These are phyloP conservation scores for Carnegiea gigantea DNA, from an alignment of 179 eudicot genomes.

Conservation along the genomic window DNA sequence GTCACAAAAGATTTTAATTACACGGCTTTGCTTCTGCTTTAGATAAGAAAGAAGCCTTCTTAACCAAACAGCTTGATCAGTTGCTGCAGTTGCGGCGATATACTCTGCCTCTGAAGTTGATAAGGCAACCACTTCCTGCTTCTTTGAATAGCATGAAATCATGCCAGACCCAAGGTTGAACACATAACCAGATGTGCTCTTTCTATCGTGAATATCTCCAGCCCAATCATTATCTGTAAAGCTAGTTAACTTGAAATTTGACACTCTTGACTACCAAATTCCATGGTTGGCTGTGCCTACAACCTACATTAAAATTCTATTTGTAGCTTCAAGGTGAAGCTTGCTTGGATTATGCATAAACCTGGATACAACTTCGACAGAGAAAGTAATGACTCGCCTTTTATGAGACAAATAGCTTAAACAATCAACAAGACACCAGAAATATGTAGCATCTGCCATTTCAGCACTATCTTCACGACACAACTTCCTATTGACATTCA, in stretches of 20 bases:
- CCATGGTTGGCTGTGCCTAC: too few relatives aligned
- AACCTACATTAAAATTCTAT: too few relatives aligned
- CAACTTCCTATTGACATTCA: too few relatives aligned
- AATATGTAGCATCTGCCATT: not conserved
- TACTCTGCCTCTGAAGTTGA: not conserved
- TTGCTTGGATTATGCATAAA: too few relatives aligned
- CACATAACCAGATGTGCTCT: not conserved
- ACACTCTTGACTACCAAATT: not conserved
- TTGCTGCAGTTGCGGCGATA: not conserved
- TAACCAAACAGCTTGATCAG: not conserved
- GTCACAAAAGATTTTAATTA: not conserved
- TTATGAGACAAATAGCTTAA: too few relatives aligned
- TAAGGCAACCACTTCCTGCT: not conserved
- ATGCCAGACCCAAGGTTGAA: not conserved
- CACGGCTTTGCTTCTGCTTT: not conserved
- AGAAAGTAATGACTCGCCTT: not conserved
- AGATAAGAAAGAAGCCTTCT: not conserved
- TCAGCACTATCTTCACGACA: not conserved
- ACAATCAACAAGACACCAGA: not conserved
- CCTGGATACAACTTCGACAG: not conserved
- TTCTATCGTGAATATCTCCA: not conserved
- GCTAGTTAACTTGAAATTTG: not conserved
- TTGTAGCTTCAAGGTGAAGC: too few relatives aligned
- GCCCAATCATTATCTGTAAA: not conserved
- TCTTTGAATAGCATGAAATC: not conserved